Conservation (phyloP, 164 flowering plant species). For the Amborella trichopoda region DNA sequence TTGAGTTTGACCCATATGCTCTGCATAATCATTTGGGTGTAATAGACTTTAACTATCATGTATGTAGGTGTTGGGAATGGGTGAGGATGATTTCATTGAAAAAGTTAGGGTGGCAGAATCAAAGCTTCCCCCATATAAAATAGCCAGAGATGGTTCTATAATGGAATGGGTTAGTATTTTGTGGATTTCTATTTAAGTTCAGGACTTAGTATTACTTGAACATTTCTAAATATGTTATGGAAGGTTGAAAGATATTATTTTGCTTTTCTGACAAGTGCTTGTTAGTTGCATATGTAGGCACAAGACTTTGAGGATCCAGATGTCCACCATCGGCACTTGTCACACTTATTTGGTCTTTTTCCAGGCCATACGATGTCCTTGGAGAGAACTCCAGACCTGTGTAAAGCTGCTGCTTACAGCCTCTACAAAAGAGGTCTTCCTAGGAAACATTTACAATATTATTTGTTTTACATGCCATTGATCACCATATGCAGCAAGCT, state of each 20-base stretch:
- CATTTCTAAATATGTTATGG: too few species aligned
- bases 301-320: constrained; percentile 83
- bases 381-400: constrained; percentile 65
- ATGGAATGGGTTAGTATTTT: constrained; percentile 87
- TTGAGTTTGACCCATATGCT: not conserved
- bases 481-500: too few species aligned
- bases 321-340: constrained; percentile 72
- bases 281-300: constrained; percentile 43
- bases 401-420: constrained; percentile 73
- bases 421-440: constrained; percentile 73
- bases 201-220: too few species aligned
- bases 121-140: constrained; percentile 49
- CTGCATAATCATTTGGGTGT: too few species aligned
- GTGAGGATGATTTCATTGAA: constrained; percentile 32
- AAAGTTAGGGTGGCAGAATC: constrained; percentile 45
- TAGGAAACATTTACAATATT: too few species aligned
- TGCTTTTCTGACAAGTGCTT: too few species aligned
- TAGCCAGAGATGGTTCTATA: constrained; percentile 80
- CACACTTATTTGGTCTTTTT: constrained; percentile 83
- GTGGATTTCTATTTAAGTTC: too few species aligned
- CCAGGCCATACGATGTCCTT: constrained; percentile 80
- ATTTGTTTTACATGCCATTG: too few species aligned
- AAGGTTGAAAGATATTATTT: too few species aligned
- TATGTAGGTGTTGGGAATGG: constrained; percentile 63
- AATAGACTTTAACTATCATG: too few species aligned